Conservation (phyloP, 495 filamentous ascomycete genomes). For the Hyaloscypha finlandica region DNA sequence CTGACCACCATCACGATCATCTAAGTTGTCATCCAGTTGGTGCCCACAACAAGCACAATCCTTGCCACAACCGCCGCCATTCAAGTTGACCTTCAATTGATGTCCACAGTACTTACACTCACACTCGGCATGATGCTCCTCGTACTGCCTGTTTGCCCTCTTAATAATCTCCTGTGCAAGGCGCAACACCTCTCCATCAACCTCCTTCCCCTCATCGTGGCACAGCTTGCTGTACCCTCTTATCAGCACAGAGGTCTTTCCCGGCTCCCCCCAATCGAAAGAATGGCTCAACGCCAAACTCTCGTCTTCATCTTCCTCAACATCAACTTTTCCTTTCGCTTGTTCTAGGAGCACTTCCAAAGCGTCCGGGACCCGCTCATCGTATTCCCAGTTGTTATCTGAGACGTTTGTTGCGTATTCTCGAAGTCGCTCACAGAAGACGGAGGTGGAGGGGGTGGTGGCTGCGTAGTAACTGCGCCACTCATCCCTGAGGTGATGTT, state of each 20-base stretch:
- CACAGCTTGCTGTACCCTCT: background rate
- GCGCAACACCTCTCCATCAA: background rate
- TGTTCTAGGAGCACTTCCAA: background rate
- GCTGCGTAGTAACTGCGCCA: background rate
- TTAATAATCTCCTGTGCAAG: background rate
- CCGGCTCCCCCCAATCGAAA: background rate
- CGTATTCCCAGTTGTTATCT: background rate
- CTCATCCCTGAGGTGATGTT: background rate
- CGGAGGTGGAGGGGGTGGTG: background rate
- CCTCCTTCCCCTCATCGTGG: background rate
- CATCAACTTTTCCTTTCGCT: background rate
- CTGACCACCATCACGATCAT: too few species aligned
- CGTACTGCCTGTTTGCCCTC: background rate
- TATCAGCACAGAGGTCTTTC: background rate
- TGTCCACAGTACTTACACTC: background rate
- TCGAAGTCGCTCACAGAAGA: background rate
- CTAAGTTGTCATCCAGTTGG: too few species aligned
- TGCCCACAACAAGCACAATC: background rate
- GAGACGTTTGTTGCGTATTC: background rate
- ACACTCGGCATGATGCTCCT: background rate
- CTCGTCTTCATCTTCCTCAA: background rate
- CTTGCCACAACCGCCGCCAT: background rate
- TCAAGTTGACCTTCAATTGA: too few species aligned
- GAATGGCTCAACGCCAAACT: background rate
- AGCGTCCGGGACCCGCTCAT: background rate